Conservation (phyloP, 2,329 filamentous ascomycete species). For the Biscogniauxia marginata region DNA sequence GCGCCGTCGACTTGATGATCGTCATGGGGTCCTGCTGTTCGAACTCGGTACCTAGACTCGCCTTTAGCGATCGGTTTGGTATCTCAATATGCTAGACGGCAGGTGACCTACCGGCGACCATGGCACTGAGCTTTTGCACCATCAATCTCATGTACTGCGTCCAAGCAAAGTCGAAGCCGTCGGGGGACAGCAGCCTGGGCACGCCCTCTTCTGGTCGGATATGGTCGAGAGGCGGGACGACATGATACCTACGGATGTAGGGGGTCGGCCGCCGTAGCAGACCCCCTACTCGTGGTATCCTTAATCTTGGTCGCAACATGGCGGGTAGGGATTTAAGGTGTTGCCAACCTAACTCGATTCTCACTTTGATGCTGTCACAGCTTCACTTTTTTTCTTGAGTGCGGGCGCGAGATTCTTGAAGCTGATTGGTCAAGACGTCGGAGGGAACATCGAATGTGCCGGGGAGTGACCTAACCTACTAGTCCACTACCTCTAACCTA, state of each 20-base stretch:
- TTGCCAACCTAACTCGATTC: conserved; percentile 13
- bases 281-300: conserved; percentile 45
- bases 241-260: conserved; percentile 43
- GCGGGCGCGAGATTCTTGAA: conserved; percentile 7
- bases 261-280: conserved; percentile 35
- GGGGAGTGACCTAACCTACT: too few relatives aligned
- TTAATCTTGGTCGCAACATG: conserved; percentile 56
- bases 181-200: conserved; percentile 66
- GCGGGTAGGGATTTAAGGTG: conserved; percentile 25
- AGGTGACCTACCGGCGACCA: conserved; percentile 64
- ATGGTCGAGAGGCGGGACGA: conserved; percentile 46
- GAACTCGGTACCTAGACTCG: conserved; percentile 58
- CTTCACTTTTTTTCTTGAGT: conserved; percentile 26
- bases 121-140: conserved; percentile 71
- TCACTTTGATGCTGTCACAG: conserved; percentile 1
- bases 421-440: conserved; percentile 23
- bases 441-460: conserved; percentile 29
- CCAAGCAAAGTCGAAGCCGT: conserved; percentile 76
- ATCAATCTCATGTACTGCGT: conserved; percentile 75
- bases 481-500: too few relatives aligned
- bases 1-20: conserved; percentile 73
- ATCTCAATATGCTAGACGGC: background rate
- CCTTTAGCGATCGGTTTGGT: conserved; percentile 9
- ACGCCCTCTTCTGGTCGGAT: conserved; percentile 47
- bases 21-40: conserved; percentile 62